Base-by-base conservation (phyloP, 169 alveolate genomes). In the Babesia gibsoni region DNA sequence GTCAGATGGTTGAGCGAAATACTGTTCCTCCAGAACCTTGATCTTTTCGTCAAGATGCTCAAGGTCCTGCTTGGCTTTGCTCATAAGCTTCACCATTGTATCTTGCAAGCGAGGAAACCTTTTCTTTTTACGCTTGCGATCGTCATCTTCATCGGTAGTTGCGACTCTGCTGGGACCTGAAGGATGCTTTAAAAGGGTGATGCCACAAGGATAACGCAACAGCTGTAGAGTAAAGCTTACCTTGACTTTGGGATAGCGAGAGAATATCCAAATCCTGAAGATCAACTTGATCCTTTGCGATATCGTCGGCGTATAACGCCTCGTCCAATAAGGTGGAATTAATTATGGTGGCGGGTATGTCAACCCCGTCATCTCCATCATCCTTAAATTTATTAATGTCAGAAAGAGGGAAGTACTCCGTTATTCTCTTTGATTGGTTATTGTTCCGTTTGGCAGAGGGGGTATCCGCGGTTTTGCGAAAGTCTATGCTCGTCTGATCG, bases 1-100 rank as follows among this genome's bases (percentile, higher is more conserved):
- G 14, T 79, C 88, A 18, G 75, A 65, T 8, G 83, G 83, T 32
- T 79, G 73, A 14, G 27, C 16, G 67, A 79, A 69, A 56, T 65
- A 79, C 56, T 79, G 82, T n/a, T 77, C n/a, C 59, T 79, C 88
- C 27, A 79, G 83, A 33, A 65, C n/a, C 23, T 54, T n/a, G 33
- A 79, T 79, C 48, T 79, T 79, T 16, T 79, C 78, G 33, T 79
- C 88, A 39, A 79, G 67, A 23, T 56, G 67, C 48, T 45, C 68
- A 3, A 67, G 33, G 48, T 79, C 88, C 18, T 58, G 0, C 25
- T 64, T 37, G 41, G 65, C 27, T 72, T 79, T 67, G 4, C 68
- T 7, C 8, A 79, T 52, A 12, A 79, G 42, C 9, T 42, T 52
- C 73, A 68, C 12, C 10, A 79, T 79, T 23, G 74, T 67, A 18